Conservation (phyloP, 805 yeast species). For the Kluyveromyces lactis region DNA sequence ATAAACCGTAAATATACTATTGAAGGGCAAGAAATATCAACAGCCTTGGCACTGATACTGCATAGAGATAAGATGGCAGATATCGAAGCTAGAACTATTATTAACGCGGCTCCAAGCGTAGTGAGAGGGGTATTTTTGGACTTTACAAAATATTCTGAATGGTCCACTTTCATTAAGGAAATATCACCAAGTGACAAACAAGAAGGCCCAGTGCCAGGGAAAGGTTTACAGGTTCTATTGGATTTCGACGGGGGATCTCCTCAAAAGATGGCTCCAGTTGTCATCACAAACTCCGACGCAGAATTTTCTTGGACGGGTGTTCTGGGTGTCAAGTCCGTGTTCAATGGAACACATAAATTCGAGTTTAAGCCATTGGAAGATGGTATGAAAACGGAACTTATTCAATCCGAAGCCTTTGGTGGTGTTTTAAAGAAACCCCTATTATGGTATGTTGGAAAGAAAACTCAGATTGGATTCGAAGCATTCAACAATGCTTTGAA, state of each 20-base stretch:
- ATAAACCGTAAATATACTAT: no score
- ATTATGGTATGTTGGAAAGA: neutral
- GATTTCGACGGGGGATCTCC: neutral
- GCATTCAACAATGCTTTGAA: conserved; percentile 2
- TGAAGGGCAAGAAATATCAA: no score
- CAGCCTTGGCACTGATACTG: no score
- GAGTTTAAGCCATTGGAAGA: conserved; percentile 1
- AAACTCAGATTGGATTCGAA: conserved; percentile 2
- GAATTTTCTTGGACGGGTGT: conserved; percentile 2
- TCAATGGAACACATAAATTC: conserved; percentile 2
- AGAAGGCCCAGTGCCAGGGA: neutral
- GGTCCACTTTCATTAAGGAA: neutral
- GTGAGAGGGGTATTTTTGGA: neutral
- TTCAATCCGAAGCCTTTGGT: conserved; percentile 2
- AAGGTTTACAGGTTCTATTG: neutral
- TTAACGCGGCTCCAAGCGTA: neutral
- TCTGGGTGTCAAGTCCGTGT: neutral
- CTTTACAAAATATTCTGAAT: neutral
- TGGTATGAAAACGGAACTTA: conserved; percentile 1
- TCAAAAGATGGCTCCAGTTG: neutral
- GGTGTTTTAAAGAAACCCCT: conserved; percentile 1
- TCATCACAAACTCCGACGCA: neutral
- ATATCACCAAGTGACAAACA: neutral
- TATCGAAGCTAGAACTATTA: neutral
- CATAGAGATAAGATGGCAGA: neutral